Evolutionary conservation across 2,329 filamentous ascomycete species (phyloP).

Genomic region (Ceratocystis huliohia): DNA sequence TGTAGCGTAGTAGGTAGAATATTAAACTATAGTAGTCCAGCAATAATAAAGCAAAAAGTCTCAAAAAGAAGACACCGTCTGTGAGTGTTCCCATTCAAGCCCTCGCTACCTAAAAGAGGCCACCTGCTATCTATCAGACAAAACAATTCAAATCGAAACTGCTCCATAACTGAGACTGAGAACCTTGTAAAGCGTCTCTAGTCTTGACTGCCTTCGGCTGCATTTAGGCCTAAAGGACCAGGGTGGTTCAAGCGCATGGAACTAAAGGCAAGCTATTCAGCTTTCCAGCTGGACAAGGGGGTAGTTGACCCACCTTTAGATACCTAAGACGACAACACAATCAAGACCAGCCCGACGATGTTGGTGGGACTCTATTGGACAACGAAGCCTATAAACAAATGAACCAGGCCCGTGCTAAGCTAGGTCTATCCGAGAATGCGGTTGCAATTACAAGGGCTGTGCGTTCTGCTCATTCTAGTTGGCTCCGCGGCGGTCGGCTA

Average conservation of each 20-base stretch:
- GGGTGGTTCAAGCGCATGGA: constrained; percentile 16
- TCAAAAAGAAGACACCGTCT: neutral
- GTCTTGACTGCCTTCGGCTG: neutral
- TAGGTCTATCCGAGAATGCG: too few relatives aligned
- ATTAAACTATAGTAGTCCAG: neutral
- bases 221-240: neutral
- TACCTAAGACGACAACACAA: too few relatives aligned
- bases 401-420: too few relatives aligned
- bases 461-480: too few relatives aligned
- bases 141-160: neutral
- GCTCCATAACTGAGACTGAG: too few relatives aligned
- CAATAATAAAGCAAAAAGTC: neutral
- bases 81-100: neutral
- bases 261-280: constrained; percentile 15
- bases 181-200: too few relatives aligned
- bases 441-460: too few relatives aligned
- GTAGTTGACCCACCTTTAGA: neutral
- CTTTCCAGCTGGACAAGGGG: constrained; percentile 18
- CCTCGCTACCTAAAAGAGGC: constrained; percentile 12
- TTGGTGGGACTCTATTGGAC: too few relatives aligned
- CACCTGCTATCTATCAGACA: neutral
- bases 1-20: too few relatives aligned
- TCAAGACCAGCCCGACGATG: too few relatives aligned
- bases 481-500: too few relatives aligned
- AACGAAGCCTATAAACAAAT: too few relatives aligned